phyloP scores from a whole-genome alignment of 2,329 filamentous ascomycete species.

The Hymenoscyphus repandus region DNA sequence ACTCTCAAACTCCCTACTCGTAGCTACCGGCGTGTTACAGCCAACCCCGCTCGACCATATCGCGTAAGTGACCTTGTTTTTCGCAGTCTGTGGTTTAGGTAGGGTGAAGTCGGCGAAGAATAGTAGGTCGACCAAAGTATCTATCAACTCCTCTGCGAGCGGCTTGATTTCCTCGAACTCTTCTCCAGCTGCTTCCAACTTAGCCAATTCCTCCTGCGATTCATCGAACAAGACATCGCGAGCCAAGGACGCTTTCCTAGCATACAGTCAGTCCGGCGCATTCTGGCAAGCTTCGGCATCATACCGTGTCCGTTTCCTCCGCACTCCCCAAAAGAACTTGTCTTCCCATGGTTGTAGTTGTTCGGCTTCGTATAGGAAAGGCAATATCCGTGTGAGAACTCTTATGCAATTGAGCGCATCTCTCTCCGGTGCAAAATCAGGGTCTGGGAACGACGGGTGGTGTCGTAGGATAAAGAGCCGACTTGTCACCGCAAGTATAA shows the following conservation, averaged over 20 bases:
- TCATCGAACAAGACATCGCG: constrained; percentile 84
- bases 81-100: constrained; percentile 63
- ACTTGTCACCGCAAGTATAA: constrained; percentile 78
- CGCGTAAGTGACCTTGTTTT: constrained; percentile 79
- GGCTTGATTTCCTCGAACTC: constrained; percentile 81
- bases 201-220: constrained; percentile 49
- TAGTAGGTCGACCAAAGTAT: constrained; percentile 80
- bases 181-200: constrained; percentile 43
- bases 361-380: constrained; percentile 88
- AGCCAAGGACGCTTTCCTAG: constrained; percentile 56
- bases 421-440: constrained; percentile 73
- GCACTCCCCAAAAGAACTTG: constrained; percentile 81
- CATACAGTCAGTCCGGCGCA: constrained; percentile 15
- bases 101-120: constrained; percentile 91
- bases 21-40: constrained; percentile 82
- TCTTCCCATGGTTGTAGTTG: constrained; percentile 81
- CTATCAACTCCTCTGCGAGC: constrained; percentile 85
- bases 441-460: constrained; percentile 85
- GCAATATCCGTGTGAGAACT: constrained; percentile 81
- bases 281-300: not conserved
- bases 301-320: constrained; percentile 59
- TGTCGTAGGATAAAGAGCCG: constrained; percentile 77
- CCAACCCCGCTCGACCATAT: constrained; percentile 99
- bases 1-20: constrained; percentile 87
- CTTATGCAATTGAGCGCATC: constrained; percentile 95